Base-by-base conservation (phyloP, 345 rosid genomes). In the Clarkia xantiana region DNA sequence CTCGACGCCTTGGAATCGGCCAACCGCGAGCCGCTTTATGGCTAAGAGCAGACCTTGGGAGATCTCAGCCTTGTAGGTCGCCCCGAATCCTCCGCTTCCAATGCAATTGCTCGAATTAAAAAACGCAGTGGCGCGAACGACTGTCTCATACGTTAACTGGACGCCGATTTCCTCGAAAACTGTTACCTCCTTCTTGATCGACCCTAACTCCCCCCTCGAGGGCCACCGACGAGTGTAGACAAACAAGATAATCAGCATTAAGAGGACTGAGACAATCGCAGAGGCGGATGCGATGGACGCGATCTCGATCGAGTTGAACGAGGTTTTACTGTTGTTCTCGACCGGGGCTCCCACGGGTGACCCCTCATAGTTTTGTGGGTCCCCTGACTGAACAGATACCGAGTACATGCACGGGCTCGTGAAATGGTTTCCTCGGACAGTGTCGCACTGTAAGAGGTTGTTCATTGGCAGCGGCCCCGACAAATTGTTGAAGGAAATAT, bases 81-180 rank as follows among this genome's bases (percentile, higher is more conserved):
- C 69, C 45, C 83, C 83, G 44, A 77, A 77, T 8, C 83, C 83
- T 49, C 83, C 83, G 61, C 56, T 74, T 47, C 83, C 83, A 3
- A 77, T 77, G 65, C 79, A 74, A 56, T 77, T 71, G 67, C 79
- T 66, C 2, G 69, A 64, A 14, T 66, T 77, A 57, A 74, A 77
- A 49, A 60, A 60, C 43, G 71, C 79, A 4, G 83, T 77, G 17
- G 79, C 83, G 19, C 59, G 57, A 40, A 77, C 77, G 15, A 77
- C 75, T 54, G 57, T 66, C 55, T 77, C 79, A 29, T 58, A 77
- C 55, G 76, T 62, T 25, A 77, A 36, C 23, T 69, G 73, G 45
- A 62, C 79, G 19, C 73, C 75, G 44, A 77, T 68, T 11, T 77
- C 77, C 10, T 62, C 67, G 59, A 77, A 77, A 45, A 71, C 48